A percentile compares a stretch with the other conserved stretches of the same genome.
phyloP scores from a whole-genome alignment of 2,329 filamentous ascomycete genomes.

The Fusarium secorum region DNA sequence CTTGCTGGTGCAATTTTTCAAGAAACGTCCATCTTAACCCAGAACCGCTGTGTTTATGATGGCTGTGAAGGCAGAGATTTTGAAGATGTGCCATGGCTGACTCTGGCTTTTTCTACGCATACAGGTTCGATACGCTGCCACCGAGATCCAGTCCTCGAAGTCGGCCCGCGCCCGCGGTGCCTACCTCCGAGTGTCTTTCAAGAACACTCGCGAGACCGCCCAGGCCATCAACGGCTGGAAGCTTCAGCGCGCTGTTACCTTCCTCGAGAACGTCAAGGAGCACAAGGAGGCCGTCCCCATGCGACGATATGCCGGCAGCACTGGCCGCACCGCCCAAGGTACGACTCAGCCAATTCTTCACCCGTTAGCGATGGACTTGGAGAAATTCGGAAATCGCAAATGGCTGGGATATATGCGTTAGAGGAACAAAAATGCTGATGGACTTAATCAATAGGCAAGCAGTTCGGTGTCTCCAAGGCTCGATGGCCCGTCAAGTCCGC shows the following conservation, averaged over 20 bases:
- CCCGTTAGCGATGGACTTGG: slow-evolving; percentile 8
- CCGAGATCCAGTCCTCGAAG: slow-evolving; percentile 86
- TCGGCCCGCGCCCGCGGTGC: slow-evolving; percentile 97
- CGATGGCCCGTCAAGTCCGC: slow-evolving; percentile 99
- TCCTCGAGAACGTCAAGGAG: slow-evolving; percentile 97
- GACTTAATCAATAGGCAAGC: slow-evolving; percentile 76
- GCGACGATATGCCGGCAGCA: slow-evolving; percentile 96
- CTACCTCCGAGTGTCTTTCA: slow-evolving; percentile 99
- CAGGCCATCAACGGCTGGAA: slow-evolving; percentile 99
- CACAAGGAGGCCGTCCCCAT: slow-evolving; percentile 98
- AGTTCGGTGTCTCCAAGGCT: slow-evolving; percentile 96
- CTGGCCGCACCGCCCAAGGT: slow-evolving; percentile 97
- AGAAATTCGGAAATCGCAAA: slow-evolving; percentile 8
- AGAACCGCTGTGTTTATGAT: background rate
- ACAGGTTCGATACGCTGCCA: slow-evolving; percentile 95
- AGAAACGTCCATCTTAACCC: background rate
- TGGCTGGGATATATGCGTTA: background rate
- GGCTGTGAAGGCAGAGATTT: slow-evolving; percentile 10
- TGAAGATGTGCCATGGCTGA: slow-evolving; percentile 34
- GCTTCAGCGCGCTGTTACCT: slow-evolving; percentile 90
- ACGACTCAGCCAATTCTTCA: slow-evolving; percentile 57
- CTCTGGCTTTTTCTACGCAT: slow-evolving; percentile 24
- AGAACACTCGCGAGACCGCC: slow-evolving; percentile 99
- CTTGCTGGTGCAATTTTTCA: slow-evolving; percentile 22
- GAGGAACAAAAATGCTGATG: slow-evolving; percentile 39